A percentile compares a stretch with the other conserved stretches of the same genome.
Conservation (phyloP, 331 rosid species). For the Pyrus hybrid region DNA sequence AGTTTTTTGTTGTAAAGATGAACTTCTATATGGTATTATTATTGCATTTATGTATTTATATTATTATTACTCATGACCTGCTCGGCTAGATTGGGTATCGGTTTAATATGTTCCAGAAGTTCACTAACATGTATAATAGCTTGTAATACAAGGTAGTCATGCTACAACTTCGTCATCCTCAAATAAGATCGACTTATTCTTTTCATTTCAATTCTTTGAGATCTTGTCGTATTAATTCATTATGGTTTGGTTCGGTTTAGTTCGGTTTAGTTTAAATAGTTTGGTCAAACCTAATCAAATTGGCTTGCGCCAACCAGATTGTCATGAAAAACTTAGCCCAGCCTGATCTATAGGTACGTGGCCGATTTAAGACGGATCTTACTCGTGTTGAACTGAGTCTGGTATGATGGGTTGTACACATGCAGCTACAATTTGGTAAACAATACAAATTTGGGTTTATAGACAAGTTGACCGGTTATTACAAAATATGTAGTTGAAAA, state of each 20-base stretch:
- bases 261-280: no score
- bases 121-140: background rate
- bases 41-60: conserved; percentile 7
- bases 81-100: background rate
- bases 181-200: background rate
- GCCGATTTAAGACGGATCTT: no score
- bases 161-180: background rate
- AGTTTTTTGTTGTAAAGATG: conserved; percentile 30
- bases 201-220: background rate
- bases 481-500: no score
- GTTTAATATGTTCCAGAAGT: background rate
- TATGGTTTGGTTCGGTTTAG: background rate
- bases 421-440: no score
- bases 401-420: no score
- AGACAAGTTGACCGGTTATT: background rate
- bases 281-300: no score
- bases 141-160: background rate
- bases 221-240: no score
- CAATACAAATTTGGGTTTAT: no score
- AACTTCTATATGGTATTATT: background rate
- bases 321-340: background rate
- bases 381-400: no score
- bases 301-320: no score
- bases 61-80: background rate
- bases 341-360: background rate